A percentile compares a stretch with the other conserved stretches of the same genome.
Evolutionary conservation across 2,329 filamentous ascomycete species (phyloP).

Genomic region (Pseudogymnoascus sp.): DNA sequence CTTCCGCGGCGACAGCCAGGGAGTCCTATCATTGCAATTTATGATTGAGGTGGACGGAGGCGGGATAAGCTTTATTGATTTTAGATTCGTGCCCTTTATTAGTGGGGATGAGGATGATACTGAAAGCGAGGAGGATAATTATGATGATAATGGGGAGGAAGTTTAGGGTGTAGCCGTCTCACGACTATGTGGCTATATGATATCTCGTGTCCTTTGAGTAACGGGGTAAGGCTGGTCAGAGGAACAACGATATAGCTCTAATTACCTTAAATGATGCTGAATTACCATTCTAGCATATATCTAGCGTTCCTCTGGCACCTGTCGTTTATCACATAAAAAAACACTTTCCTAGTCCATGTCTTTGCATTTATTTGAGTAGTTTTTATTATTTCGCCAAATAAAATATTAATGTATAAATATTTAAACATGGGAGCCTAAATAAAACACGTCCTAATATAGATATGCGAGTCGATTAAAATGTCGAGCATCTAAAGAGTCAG

Average conservation of each 20-base stretch:
- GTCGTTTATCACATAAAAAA: neutral
- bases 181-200: neutral
- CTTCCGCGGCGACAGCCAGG: constrained; percentile 78
- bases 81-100: constrained; percentile 70
- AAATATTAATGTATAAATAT: neutral
- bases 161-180: neutral
- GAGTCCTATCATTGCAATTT: constrained; percentile 89
- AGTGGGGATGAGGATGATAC: constrained; percentile 49
- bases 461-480: neutral
- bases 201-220: neutral
- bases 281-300: neutral
- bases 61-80: constrained; percentile 70
- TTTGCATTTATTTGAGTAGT: neutral
- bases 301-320: neutral
- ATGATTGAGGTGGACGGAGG: constrained; percentile 82
- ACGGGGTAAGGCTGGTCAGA: neutral
- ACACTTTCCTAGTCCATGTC: neutral
- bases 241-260: neutral
- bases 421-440: neutral
- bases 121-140: constrained; percentile 11
- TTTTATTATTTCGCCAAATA: neutral
- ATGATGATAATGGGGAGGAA: neutral
- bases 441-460: neutral
- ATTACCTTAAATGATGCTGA: neutral
- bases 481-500: neutral